Evolutionary conservation across 108 stramenopile genomes (phyloP), one percentile per base, ranked within the genome.

Genomic region (Parietichytrium sp.): DNA sequence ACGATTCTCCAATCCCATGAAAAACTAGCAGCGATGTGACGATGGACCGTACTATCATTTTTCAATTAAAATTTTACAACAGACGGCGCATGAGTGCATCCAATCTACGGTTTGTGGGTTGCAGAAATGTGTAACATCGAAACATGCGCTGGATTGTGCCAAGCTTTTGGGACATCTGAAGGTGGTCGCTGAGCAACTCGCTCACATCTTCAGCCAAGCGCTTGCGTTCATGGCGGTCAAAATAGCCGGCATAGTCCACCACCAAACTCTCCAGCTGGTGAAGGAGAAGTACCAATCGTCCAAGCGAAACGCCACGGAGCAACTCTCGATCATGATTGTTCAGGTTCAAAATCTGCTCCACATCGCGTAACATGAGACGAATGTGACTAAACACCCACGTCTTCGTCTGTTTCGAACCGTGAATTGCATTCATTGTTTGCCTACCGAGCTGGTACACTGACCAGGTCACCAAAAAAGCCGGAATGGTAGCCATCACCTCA

Each of bases 121-220:
- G 77, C 30, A 84, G 33, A 50, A 79, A 81, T 12, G 16, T 31
- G 49, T 84, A 81, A 3, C 23, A 48, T 15, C 81, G 54, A 33
- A 51, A 51, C 81, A 84, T 84, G 3, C 84, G 80, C 8, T 84
- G 55, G 20, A 82, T 29, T 29, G 55, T 81, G n/a, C 25, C 29
- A 16, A 84, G 30, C 38, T 81, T 81, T 54, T 84, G 84, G 4
- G 53, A 48, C 25, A 84, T 54, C 12, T 52, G 48, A 4, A 84
- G 26, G 49, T 33, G 79, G 29, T 45, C 55, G 3, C 42, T 47
- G 7, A 55, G 7, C 6, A 84, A 30, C 16, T 84, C 84, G 2
- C 29, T 18, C 50, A 84, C n/a, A 42, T 84, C 84, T 47, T 84
- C 84, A 13, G 79, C 79, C 16, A 84, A 36, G 23, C 79, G 80